Evolutionary conservation across 176 grass and related monocot species (phyloP).

Genomic region (Rhipidocladum racemiflorum): DNA sequence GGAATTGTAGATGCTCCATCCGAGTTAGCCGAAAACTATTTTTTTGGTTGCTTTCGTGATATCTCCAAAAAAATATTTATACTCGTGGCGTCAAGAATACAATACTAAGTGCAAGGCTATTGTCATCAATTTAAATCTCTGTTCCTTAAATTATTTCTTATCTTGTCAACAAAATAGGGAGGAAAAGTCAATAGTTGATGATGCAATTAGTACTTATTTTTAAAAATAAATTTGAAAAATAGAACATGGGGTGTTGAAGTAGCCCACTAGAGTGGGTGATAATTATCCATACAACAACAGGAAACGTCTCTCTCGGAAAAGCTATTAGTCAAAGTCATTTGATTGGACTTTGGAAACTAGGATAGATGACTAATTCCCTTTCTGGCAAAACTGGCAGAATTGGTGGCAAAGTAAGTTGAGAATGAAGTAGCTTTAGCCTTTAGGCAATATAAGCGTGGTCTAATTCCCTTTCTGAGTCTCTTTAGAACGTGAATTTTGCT

Average conservation of each 20-base stretch:
- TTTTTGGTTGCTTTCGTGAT: background rate
- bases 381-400: background rate
- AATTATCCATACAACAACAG: background rate
- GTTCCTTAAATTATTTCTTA: background rate
- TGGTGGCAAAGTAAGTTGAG: background rate
- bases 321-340: background rate
- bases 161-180: slow-evolving; percentile 2
- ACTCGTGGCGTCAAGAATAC: background rate
- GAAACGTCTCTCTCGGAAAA: slow-evolving; percentile 4
- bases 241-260: background rate
- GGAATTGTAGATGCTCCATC: slow-evolving; percentile 5
- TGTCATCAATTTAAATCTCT: slow-evolving; percentile 8
- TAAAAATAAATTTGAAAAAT: background rate
- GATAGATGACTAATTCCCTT: background rate
- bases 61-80: background rate
- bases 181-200: slow-evolving; percentile 7
- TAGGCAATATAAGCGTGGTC: slow-evolving; percentile 18
- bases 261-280: background rate
- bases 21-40: background rate
- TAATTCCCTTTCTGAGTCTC: background rate
- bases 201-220: background rate
- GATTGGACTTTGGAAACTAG: slow-evolving; percentile 7
- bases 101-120: background rate
- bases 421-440: background rate
- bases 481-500: slow-evolving; percentile 1